These are phyloP conservation scores for Cyclotella sp. DNA, from an alignment of 108 stramenopile species.

Conservation along the genomic window DNA sequence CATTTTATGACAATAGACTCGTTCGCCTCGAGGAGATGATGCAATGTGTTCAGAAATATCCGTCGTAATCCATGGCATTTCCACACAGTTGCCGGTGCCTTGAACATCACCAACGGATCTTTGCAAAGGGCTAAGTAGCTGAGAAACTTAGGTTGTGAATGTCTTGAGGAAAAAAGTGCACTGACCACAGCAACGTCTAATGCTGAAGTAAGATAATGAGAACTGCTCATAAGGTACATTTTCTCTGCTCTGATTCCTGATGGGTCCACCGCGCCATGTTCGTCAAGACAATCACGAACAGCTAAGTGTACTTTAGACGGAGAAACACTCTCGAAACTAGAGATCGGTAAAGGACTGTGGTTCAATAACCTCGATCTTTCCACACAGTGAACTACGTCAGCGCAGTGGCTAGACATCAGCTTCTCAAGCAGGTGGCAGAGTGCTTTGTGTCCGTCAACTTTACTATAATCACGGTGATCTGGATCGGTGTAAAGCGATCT, in stretches of 20 bases:
- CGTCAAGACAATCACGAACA: slow-evolving; percentile 34
- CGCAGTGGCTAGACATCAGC: slow-evolving; percentile 29
- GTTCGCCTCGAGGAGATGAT: slow-evolving; percentile 56
- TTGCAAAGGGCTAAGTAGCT: slow-evolving; percentile 61
- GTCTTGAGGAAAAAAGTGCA: slow-evolving; percentile 55
- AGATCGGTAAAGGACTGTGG: not conserved
- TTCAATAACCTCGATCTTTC: not conserved
- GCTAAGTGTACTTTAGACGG: slow-evolving; percentile 34
- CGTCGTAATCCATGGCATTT: slow-evolving; percentile 59
- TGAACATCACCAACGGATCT: slow-evolving; percentile 73
- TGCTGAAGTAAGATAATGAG: slow-evolving; percentile 40
- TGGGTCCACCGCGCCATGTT: not conserved
- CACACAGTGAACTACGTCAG: slow-evolving; percentile 19
- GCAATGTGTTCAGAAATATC: slow-evolving; percentile 55
- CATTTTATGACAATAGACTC: slow-evolving; percentile 39
- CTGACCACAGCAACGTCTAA: slow-evolving; percentile 48
- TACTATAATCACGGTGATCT: not conserved
- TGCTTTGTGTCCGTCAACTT: not conserved
- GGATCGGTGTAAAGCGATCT: not conserved
- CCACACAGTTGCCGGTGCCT: slow-evolving; percentile 65
- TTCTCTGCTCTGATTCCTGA: slow-evolving; percentile 53
- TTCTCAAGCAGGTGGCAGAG: slow-evolving; percentile 17
- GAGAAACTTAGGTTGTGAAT: slow-evolving; percentile 49
- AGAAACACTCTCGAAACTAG: not conserved
- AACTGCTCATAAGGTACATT: slow-evolving; percentile 52